These are phyloP conservation scores for Glycine latifolia DNA, from an alignment of 306 rosid genomes.

Conservation along the genomic window DNA sequence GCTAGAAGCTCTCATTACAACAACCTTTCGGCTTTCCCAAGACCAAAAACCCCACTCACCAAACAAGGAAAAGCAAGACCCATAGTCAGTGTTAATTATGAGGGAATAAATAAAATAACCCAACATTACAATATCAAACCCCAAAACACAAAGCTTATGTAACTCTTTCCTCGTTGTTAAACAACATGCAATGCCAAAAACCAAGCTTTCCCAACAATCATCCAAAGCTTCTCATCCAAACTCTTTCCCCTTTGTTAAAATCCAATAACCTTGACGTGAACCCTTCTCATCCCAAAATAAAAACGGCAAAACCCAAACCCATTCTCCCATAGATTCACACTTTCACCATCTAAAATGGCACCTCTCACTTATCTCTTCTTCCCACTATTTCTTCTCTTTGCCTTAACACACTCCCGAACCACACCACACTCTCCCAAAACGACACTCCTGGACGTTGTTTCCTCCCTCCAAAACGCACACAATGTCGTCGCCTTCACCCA, in stretches of 20 bases:
- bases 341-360: constrained; percentile 22
- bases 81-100: not conserved
- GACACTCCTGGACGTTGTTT: constrained; percentile 62
- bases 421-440: constrained; percentile 43
- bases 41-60: not conserved
- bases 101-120: not conserved
- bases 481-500: constrained; percentile 36
- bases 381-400: constrained; percentile 33
- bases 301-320: not conserved
- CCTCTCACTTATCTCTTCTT: constrained; percentile 26
- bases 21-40: constrained; percentile 34
- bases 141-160: constrained; percentile 44
- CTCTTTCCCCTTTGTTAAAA: constrained; percentile 25
- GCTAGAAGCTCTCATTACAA: constrained; percentile 38
- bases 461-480: constrained; percentile 51
- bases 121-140: not conserved
- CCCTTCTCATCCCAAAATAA: constrained; percentile 33
- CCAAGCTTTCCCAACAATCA: constrained; percentile 40
- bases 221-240: constrained; percentile 51
- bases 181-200: not conserved
- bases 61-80: not conserved
- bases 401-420: constrained; percentile 49
- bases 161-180: not conserved
- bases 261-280: constrained; percentile 5
- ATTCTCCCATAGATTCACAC: not conserved